Evolutionary conservation across 2,329 filamentous ascomycete genomes (phyloP).

Genomic region (Verticillium nubilum): DNA sequence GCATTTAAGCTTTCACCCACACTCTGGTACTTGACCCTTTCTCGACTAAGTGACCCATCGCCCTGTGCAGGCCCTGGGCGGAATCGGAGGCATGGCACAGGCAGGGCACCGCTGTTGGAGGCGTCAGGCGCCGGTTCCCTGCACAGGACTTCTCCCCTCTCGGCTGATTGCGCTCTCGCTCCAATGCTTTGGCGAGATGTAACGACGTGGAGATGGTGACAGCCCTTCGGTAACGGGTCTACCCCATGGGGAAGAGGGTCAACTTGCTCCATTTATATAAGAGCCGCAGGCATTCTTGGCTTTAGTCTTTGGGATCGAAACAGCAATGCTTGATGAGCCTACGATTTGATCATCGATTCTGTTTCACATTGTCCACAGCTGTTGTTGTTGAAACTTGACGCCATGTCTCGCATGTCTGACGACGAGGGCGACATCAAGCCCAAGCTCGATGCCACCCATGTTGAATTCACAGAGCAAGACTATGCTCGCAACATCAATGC

Average conservation of each 20-base stretch:
- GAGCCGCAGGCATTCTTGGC: background rate
- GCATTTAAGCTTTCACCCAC: background rate
- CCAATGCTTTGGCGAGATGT: background rate
- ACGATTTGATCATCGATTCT: background rate
- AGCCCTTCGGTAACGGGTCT: background rate
- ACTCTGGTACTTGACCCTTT: background rate
- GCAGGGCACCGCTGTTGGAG: constrained; percentile 14
- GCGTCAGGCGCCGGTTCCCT: background rate
- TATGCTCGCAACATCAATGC: constrained; percentile 25
- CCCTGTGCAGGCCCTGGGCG: background rate
- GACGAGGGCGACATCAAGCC: constrained; percentile 16
- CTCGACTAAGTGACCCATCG: background rate
- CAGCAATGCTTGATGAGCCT: background rate
- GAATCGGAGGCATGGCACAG: constrained; percentile 9
- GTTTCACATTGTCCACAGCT: background rate
- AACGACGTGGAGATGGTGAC: background rate
- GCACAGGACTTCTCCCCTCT: background rate
- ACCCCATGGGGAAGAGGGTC: constrained; percentile 1
- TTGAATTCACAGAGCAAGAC: constrained; percentile 16
- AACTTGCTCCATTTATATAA: constrained; percentile 4
- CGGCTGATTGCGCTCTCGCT: background rate
- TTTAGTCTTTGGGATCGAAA: background rate
- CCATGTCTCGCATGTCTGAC: constrained; percentile 9
- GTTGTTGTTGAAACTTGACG: background rate
- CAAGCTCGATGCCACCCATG: constrained; percentile 8